Percentiles rank a stretch among this genome's conserved stretches.
Conservation (phyloP, 148 eudicot genomes). For the Rhododendron williamsianum region DNA sequence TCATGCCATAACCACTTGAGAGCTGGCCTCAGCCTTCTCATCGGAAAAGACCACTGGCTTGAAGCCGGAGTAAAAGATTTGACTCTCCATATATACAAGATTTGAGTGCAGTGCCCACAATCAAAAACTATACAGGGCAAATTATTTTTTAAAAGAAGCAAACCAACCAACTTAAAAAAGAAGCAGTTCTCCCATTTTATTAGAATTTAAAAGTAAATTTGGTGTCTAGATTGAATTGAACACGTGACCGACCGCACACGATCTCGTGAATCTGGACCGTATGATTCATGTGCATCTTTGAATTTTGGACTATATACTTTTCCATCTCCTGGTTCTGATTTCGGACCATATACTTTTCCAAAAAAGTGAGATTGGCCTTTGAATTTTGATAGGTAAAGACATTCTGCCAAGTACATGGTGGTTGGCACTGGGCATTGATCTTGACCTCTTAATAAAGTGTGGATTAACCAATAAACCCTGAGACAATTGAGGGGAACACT, state of each 20-base stretch:
- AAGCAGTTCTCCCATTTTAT: too few relatives aligned
- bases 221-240: neutral
- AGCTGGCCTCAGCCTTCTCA: neutral
- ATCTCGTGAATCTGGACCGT: neutral
- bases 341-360: neutral
- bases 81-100: neutral
- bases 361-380: neutral
- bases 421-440: neutral
- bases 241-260: neutral
- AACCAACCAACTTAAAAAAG: too few relatives aligned
- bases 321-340: neutral
- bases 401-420: neutral
- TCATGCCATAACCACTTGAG: neutral
- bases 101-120: neutral
- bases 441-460: neutral
- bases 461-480: neutral
- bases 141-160: too few relatives aligned
- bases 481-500: conserved; percentile 5
- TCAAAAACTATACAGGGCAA: too few relatives aligned
- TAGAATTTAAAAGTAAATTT: neutral
- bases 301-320: neutral
- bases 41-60: neutral
- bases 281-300: neutral
- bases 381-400: neutral
- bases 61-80: too few relatives aligned